These are phyloP conservation scores for Fusarium duplospermum DNA, from an alignment of 2,329 filamentous ascomycete species.

Conservation along the genomic window DNA sequence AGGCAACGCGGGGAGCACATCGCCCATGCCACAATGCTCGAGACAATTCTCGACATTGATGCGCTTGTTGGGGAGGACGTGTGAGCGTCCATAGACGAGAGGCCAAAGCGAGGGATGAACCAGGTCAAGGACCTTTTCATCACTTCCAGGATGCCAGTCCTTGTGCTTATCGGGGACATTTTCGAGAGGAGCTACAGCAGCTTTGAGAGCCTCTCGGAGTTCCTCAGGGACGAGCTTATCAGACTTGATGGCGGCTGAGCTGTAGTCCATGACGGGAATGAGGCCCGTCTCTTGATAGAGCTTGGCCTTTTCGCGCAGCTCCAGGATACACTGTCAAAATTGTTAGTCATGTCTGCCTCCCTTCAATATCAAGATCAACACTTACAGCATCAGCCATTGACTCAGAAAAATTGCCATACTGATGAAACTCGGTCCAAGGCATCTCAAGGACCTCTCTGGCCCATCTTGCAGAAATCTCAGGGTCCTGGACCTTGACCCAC, in stretches of 20 bases:
- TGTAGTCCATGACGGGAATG: slow-evolving; percentile 50
- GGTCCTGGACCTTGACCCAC: slow-evolving; percentile 48
- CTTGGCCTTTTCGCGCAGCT: slow-evolving; percentile 49
- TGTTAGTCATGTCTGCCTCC: slow-evolving; percentile 2
- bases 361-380: not conserved
- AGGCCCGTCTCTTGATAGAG: slow-evolving; percentile 49
- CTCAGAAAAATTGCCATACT: slow-evolving; percentile 43
- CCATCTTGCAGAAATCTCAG: slow-evolving; percentile 45
- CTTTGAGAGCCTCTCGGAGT: slow-evolving; percentile 52
- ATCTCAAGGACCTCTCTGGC: slow-evolving; percentile 45
- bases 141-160: slow-evolving; percentile 39
- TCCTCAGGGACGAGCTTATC: slow-evolving; percentile 44
- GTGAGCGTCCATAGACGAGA: slow-evolving; percentile 42
- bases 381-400: slow-evolving; percentile 48
- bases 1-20: slow-evolving; percentile 36
- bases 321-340: slow-evolving; percentile 45
- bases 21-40: slow-evolving; percentile 48
- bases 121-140: slow-evolving; percentile 33
- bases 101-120: slow-evolving; percentile 39
- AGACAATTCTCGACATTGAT: slow-evolving; percentile 54
- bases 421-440: slow-evolving; percentile 43
- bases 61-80: slow-evolving; percentile 48
- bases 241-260: slow-evolving; percentile 50
- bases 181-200: slow-evolving; percentile 61
- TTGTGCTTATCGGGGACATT: slow-evolving; percentile 59